phyloP scores from a whole-genome alignment of 768 basidiomycete species.

The Postia placenta region DNA sequence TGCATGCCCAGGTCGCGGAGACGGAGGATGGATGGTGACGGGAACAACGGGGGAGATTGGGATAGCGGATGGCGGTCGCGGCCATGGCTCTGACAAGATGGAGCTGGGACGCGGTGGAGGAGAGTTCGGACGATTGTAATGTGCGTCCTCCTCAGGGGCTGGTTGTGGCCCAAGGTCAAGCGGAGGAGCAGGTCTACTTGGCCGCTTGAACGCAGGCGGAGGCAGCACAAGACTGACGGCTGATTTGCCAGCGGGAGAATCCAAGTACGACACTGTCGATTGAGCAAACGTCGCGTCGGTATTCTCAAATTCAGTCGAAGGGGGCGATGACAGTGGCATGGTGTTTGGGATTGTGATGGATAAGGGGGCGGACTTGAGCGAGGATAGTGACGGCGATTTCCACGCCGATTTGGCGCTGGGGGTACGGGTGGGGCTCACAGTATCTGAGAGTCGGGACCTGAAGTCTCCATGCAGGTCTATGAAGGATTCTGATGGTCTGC shows the following conservation, averaged over 20 bases:
- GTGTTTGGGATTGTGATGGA: slow-evolving; percentile 5
- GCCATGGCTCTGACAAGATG: slow-evolving; percentile 21
- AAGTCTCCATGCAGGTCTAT: slow-evolving; percentile 1
- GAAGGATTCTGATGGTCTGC: slow-evolving; percentile 1
- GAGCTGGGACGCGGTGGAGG: slow-evolving; percentile 12
- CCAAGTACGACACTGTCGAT: slow-evolving; percentile 20
- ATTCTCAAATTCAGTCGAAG: slow-evolving; percentile 7
- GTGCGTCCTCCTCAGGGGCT: too few species aligned
- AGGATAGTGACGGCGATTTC: slow-evolving; percentile 4
- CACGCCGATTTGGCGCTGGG: slow-evolving; percentile 16
- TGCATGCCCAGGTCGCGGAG: slow-evolving; percentile 1
- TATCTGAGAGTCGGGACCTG: slow-evolving; percentile 4
- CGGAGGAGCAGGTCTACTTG: not conserved
- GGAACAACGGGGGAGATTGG: slow-evolving; percentile 16
- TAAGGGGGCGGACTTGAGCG: slow-evolving; percentile 10
- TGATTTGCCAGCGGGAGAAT: slow-evolving; percentile 19
- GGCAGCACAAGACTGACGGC: slow-evolving; percentile 14
- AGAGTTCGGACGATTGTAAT: too few species aligned
- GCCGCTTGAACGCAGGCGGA: not conserved
- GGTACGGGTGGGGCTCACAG: slow-evolving; percentile 13
- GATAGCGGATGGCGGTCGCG: slow-evolving; percentile 19
- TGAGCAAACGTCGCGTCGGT: slow-evolving; percentile 19
- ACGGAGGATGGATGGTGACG: slow-evolving; percentile 10
- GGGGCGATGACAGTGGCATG: slow-evolving; percentile 4
- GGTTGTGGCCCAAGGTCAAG: too few species aligned